Conservation (phyloP, 495 filamentous ascomycete species). For the Penicillium ochrochloron region DNA sequence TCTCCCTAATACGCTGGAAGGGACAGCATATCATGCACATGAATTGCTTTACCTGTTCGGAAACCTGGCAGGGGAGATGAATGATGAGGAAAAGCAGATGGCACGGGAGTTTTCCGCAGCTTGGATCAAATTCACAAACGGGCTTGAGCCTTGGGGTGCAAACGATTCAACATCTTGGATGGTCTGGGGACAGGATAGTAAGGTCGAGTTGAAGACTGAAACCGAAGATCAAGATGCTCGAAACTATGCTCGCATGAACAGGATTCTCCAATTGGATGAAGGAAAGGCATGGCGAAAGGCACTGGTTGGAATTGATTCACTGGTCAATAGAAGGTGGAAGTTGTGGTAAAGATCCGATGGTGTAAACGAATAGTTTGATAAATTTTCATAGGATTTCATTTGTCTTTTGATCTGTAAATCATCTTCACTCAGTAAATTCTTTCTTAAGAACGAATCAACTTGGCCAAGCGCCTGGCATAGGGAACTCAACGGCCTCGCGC, state of each 20-base stretch:
- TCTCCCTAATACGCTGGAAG: constrained; percentile 31
- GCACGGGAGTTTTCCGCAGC: constrained; percentile 32
- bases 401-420: background rate
- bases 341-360: background rate
- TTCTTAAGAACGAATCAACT: background rate
- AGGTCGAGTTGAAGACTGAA: constrained; percentile 26
- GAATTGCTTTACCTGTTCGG: constrained; percentile 39
- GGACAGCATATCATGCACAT: constrained; percentile 39
- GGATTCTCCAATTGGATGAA: constrained; percentile 26
- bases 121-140: constrained; percentile 37
- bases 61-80: constrained; percentile 33
- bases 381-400: background rate
- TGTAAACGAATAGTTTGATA: background rate
- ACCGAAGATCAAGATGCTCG: constrained; percentile 29
- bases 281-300: constrained; percentile 30
- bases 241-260: constrained; percentile 31
- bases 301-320: constrained; percentile 30
- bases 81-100: constrained; percentile 26
- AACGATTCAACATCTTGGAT: constrained; percentile 28
- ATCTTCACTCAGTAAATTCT: background rate
- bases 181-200: constrained; percentile 32
- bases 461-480: background rate
- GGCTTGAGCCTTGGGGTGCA: constrained; percentile 25
- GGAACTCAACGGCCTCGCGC: background rate
- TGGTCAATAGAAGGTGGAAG: constrained; percentile 34